Base-by-base conservation (phyloP, 2,329 filamentous ascomycete genomes). In the Didymella sp. region DNA sequence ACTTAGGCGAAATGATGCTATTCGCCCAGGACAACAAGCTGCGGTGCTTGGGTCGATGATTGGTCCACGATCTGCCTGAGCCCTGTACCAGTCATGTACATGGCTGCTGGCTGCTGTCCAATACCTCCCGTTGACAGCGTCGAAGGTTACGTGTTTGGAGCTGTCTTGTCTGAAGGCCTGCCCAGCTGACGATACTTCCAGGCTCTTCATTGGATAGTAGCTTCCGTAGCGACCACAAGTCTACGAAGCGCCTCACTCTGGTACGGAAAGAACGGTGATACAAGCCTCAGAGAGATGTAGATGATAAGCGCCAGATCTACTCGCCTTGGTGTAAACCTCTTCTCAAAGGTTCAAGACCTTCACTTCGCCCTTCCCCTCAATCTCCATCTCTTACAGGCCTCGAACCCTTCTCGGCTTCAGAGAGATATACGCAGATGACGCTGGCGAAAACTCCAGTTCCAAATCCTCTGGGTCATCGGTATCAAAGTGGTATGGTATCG, bases 21-120 rank as follows among this genome's bases (percentile, higher is more conserved):
- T 27, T 22, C 28, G 68, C 62, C 58, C 60, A 66, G 58, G 22
- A 53, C 37, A 59, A 52, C 60, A 62, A 56, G 53, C 67, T 41
- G 60, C 49, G 62, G 58, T 51, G 62, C 69, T 68, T 46, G 25
- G 42, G 42, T 47, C 46, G 63, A 51, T 72, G 62, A 75, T 75
- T 75, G 73, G 73, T 62, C 51, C 41, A 50, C 46, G 24, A 48
- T 48, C 52, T 67, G 67, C 68, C 66, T 67, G 69, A 64, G 66
- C 62, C 66, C 48, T 66, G 69, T 74, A 58, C 65, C 70, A 68
- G 64, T 61, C 66, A 73, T 71, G 70, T 67, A 70, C 64, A 67
- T 59, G 68, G 61, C 64, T 69, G 66, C 61, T 63, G 58, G 55
- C 61, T 67, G 62, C 51, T 63, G 64, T 61, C 70, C 71, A 73